Evolutionary conservation across 306 rosid genomes (phyloP).

Genomic region (Neltuma alba): DNA sequence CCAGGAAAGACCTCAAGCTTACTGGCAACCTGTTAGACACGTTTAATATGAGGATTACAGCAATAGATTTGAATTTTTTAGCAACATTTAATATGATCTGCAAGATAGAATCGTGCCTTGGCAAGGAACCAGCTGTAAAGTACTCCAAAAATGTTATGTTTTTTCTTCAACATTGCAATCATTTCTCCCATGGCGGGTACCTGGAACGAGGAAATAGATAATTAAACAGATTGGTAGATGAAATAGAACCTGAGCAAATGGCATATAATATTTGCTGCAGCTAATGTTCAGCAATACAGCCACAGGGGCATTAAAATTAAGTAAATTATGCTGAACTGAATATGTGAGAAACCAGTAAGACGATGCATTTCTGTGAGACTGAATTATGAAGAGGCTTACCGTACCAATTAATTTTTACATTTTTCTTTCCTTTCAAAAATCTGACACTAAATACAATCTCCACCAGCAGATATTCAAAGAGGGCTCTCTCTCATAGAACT

Average conservation of each 20-base stretch:
- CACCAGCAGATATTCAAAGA: background rate
- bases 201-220: conserved; percentile 46
- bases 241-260: conserved; percentile 35
- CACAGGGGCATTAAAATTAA: background rate
- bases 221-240: conserved; percentile 28
- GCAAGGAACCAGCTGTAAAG: conserved; percentile 95
- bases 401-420: background rate
- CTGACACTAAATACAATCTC: background rate
- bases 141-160: conserved; percentile 81
- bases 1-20: conserved; percentile 92
- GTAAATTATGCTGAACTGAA: background rate
- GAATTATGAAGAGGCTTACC: background rate
- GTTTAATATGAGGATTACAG: conserved; percentile 5
- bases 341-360: background rate
- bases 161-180: conserved; percentile 79
- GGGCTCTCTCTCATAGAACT: background rate
- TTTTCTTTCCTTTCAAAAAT: background rate
- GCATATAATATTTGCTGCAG: background rate
- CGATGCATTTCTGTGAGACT: background rate
- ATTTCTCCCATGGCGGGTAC: conserved; percentile 83
- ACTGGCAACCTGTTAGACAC: conserved; percentile 74
- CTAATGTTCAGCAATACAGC: background rate
- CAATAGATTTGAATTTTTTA: conserved; percentile 6
- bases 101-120: conserved; percentile 65
- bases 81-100: conserved; percentile 7